phyloP scores from a whole-genome alignment of 192 early-diverging fungal species.

The Thoreauomyces humboldtii region DNA sequence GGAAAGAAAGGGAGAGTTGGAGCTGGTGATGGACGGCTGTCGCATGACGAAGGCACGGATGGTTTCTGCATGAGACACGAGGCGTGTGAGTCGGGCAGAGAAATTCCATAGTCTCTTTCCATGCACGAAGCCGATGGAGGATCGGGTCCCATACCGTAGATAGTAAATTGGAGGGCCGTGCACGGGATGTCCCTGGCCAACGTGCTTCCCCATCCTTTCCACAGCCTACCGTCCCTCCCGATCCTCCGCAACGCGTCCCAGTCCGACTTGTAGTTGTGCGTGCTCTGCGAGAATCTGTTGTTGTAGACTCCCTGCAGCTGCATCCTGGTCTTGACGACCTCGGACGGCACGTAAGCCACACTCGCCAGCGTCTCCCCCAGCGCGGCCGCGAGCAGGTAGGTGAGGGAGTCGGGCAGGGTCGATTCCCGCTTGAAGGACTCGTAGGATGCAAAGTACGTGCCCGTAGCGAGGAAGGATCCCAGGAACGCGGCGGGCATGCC shows the following conservation, averaged over 20 bases:
- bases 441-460: conserved; percentile 40
- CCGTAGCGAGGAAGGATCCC: conserved; percentile 34
- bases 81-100: no score
- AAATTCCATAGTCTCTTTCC: no score
- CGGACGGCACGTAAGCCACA: conserved; percentile 38
- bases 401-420: conserved; percentile 6
- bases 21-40: background rate
- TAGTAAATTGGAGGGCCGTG: conserved; percentile 42
- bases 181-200: conserved; percentile 41
- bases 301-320: conserved; percentile 84
- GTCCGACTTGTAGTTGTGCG: conserved; percentile 72
- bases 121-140: no score
- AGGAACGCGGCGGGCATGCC: conserved; percentile 33
- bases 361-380: conserved; percentile 30
- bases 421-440: conserved; percentile 33
- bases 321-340: conserved; percentile 83
- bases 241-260: conserved; percentile 55
- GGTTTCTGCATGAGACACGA: background rate
- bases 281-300: conserved; percentile 69
- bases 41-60: conserved; percentile 7
- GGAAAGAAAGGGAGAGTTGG: background rate
- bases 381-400: conserved; percentile 34
- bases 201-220: conserved; percentile 42
- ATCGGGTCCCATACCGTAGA: no score
- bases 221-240: conserved; percentile 21